Percentiles rank a stretch among this genome's conserved stretches.
Evolutionary conservation across 179 eudicot species (phyloP).

Genomic region (Spergularia azorica): DNA sequence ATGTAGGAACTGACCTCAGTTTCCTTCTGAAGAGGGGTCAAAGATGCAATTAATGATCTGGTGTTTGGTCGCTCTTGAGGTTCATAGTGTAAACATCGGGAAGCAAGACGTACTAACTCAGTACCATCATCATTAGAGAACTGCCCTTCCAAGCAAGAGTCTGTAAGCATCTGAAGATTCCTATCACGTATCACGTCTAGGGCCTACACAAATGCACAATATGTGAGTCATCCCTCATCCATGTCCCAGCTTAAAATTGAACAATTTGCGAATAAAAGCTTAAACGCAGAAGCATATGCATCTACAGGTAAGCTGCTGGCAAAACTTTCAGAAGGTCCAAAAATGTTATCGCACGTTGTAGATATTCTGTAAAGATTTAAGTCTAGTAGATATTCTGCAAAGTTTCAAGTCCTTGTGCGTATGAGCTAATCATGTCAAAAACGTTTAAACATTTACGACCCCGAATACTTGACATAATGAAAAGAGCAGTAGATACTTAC

Average conservation of each 20-base stretch:
- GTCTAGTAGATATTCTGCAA: neutral
- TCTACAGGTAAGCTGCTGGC: neutral
- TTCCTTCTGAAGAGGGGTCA: conserved; percentile 70
- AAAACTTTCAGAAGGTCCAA: neutral
- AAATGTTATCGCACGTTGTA: neutral
- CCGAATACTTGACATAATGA: neutral
- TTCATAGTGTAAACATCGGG: conserved; percentile 72
- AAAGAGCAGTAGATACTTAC: conserved; percentile 40
- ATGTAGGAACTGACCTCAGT: conserved; percentile 51
- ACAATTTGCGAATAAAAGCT: neutral
- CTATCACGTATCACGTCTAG: conserved; percentile 74
- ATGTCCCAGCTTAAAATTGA: neutral
- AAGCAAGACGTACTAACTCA: conserved; percentile 68
- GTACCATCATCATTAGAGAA: conserved; percentile 67
- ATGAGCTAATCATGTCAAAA: neutral
- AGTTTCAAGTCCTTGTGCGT: neutral
- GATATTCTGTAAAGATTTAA: neutral
- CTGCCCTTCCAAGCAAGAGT: conserved; percentile 76
- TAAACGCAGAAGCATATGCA: neutral
- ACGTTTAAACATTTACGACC: no score
- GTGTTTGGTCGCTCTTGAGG: conserved; percentile 76
- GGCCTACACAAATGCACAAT: conserved; percentile 45
- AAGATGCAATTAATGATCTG: conserved; percentile 59
- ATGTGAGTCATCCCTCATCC: neutral
- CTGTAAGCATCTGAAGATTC: conserved; percentile 72